Conservation (phyloP, 768 basidiomycete genomes). For the Pleurotus tuoliensis region DNA sequence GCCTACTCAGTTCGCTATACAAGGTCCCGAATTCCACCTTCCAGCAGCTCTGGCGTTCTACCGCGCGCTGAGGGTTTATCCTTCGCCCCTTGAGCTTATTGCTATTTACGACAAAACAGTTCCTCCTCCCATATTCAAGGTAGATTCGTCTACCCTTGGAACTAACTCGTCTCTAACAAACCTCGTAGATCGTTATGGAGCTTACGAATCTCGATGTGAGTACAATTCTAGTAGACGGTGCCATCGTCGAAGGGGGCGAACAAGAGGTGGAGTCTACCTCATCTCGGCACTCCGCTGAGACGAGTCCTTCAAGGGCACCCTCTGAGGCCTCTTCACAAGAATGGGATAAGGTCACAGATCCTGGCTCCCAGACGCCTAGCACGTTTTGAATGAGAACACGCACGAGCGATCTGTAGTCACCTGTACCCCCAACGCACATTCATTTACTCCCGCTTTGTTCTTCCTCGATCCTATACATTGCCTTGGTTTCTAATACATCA, state of each 20-base stretch:
- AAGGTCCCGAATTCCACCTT: slow-evolving; percentile 77
- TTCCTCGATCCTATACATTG: slow-evolving; percentile 13
- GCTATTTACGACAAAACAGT: slow-evolving; percentile 93
- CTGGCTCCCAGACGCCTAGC: slow-evolving; percentile 49
- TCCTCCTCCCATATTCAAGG: slow-evolving; percentile 77
- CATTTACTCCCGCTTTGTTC: slow-evolving; percentile 17
- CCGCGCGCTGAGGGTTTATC: slow-evolving; percentile 91
- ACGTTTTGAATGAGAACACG: not conserved
- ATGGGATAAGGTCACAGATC: slow-evolving; percentile 85
- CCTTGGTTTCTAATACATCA: slow-evolving; percentile 59
- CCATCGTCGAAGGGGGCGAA: slow-evolving; percentile 33
- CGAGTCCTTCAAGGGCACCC: slow-evolving; percentile 65
- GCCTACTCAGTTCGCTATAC: slow-evolving; percentile 3
- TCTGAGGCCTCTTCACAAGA: slow-evolving; percentile 88
- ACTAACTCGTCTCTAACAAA: slow-evolving; percentile 1
- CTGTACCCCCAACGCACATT: slow-evolving; percentile 6
- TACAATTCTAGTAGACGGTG: slow-evolving; percentile 33
- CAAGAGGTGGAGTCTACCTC: slow-evolving; percentile 40
- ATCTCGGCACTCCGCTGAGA: slow-evolving; percentile 26
- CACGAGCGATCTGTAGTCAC: slow-evolving; percentile 3
- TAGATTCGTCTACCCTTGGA: slow-evolving; percentile 21
- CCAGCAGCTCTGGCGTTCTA: slow-evolving; percentile 88
- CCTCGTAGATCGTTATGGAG: slow-evolving; percentile 64
- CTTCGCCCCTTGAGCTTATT: slow-evolving; percentile 90
- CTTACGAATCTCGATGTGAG: slow-evolving; percentile 89